Evolutionary conservation across 139 green algal genomes (phyloP).

Genomic region (Astrephomene gubernaculifera): DNA sequence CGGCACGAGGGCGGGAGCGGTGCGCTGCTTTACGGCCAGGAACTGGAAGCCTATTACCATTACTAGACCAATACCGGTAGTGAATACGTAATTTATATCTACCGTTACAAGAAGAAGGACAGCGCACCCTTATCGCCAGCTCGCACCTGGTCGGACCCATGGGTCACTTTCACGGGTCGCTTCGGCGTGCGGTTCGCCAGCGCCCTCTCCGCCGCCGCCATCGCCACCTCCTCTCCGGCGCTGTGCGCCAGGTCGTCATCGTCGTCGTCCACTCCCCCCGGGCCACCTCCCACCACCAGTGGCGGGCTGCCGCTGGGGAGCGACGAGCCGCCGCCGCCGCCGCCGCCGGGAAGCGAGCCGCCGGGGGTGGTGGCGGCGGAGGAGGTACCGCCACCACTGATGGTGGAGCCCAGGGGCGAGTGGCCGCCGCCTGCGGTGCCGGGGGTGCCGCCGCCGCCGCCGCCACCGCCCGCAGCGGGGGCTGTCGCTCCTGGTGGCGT

Average conservation of each 20-base stretch:
- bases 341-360: neutral
- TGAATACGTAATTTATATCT: too few species aligned
- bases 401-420: too few species aligned
- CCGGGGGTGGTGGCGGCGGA: neutral
- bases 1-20: neutral
- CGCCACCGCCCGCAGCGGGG: too few species aligned
- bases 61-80: too few species aligned
- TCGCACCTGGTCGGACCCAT: neutral
- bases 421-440: too few species aligned
- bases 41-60: neutral
- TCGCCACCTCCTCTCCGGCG: slow-evolving; percentile 26
- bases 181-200: slow-evolving; percentile 41
- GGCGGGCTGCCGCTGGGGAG: neutral
- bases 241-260: neutral
- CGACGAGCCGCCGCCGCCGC: neutral
- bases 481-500: too few species aligned
- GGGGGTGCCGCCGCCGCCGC: neutral
- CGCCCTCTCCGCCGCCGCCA: slow-evolving; percentile 29
- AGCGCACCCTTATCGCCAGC: neutral
- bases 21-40: too few species aligned
- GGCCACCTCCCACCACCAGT: too few species aligned
- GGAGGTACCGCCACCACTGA: too few species aligned
- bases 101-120: too few species aligned
- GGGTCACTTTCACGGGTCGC: slow-evolving; percentile 10
- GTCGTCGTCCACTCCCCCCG: too few species aligned